Evolutionary conservation across 2,329 filamentous ascomycete genomes (phyloP), one percentile per base, ranked within the genome.

Genomic region (Neonectria ditissima): DNA sequence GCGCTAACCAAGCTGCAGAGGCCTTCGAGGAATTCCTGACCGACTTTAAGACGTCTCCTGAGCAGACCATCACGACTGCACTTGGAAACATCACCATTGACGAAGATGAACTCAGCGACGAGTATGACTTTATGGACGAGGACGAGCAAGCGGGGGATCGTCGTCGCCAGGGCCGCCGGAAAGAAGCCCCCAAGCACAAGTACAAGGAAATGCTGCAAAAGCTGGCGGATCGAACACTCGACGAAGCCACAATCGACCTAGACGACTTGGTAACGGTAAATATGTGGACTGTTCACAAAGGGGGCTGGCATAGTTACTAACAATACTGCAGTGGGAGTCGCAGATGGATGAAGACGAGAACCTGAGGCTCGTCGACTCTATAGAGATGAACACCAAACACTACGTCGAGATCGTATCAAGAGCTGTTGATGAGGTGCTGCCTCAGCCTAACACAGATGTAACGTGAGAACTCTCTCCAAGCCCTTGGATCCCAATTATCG

Each of bases 81-180:
- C 86, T 99, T 51, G 89, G 93, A 71, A 89, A 91, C 70, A 89
- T 99, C 73, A 92, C 92, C 75, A 92, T 99, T 68, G 91, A 94
- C 77, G 94, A 93, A 75, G 91, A 97, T 80, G 92, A 91, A 71
- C 86, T 92, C 44, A 94, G 91, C 79, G 94, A 97, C 74, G 93
- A 97, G 74, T 93, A 97, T 78, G 94, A 97, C 74, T 92, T 97
- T 76, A 93, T 97, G 89, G 93, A 97, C 76, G 91, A 94, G 72
- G 87, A 89, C 65, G 90, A 92, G 66, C 87, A 88, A 56, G 83
- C 83, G 18, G 82, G 83, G 41, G 82, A 83, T 64, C 81, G 77
- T 65, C 84, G 83, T 22, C 83, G 80, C 55, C 81, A 82, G 68
- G 80, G 86, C 51, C 81, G 76, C 68, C 80, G 80, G 71, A 81